Percentiles rank a stretch among this genome's conserved stretches.
phyloP scores from a whole-genome alignment of 768 basidiomycete species.

The Cyclocybe cylindracea region DNA sequence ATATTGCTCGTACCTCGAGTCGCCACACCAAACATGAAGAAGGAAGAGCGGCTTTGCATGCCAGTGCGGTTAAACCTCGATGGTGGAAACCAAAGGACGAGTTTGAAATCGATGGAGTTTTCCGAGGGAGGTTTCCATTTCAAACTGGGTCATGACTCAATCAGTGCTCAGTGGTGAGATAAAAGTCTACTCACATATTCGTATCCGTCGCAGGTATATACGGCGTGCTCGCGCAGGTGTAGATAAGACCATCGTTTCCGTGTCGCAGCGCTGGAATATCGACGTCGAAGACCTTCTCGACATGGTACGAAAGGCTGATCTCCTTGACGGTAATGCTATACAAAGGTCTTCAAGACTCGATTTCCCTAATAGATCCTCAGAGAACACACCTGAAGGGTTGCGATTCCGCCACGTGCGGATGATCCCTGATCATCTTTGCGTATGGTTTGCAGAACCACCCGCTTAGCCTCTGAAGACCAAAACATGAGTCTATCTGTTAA shows the following conservation, averaged over 20 bases:
- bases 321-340: constrained; percentile 83
- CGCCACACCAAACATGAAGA: constrained; percentile 82
- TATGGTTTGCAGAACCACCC: constrained; percentile 86
- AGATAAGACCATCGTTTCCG: constrained; percentile 94
- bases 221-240: constrained; percentile 84
- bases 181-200: constrained; percentile 67
- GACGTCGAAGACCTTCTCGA: constrained; percentile 81
- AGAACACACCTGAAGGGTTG: constrained; percentile 83
- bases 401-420: constrained; percentile 60
- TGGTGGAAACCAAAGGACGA: constrained; percentile 91
- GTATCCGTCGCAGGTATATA: constrained; percentile 86
- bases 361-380: neutral
- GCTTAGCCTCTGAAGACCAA: constrained; percentile 61
- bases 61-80: constrained; percentile 56
- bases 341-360: constrained; percentile 10
- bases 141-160: constrained; percentile 50
- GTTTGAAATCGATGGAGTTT: constrained; percentile 97
- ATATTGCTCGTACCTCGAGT: constrained; percentile 77
- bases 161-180: constrained; percentile 1
- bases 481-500: constrained; percentile 7
- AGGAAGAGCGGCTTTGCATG: constrained; percentile 84
- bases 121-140: constrained; percentile 99
- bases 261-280: constrained; percentile 88
- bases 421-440: constrained; percentile 62
- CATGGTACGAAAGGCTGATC: constrained; percentile 84